A percentile compares a stretch with the other conserved stretches of the same genome.
Conservation (phyloP, 768 basidiomycete genomes). For the Sporobolomyces pararoseus region DNA sequence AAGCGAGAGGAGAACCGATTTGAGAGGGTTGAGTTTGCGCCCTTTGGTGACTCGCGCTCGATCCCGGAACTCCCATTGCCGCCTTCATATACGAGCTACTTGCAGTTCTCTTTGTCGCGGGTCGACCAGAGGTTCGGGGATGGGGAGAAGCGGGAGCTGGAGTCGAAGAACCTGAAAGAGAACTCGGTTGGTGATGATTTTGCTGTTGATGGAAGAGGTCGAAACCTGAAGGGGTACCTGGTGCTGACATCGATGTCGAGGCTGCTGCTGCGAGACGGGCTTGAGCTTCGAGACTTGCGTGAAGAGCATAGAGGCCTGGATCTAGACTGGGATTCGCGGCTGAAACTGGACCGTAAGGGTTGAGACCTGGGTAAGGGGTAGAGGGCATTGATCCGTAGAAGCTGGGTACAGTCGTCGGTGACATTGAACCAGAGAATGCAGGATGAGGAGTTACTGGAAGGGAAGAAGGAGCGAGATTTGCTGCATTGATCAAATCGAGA, state of each 20-base stretch:
- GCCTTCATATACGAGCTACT: conserved; percentile 29
- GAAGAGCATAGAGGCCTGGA: conserved; percentile 26
- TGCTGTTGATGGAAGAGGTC: conserved; percentile 2
- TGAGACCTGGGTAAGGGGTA: not conserved
- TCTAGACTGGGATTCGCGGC: not conserved
- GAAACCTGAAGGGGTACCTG: not conserved
- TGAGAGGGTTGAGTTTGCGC: conserved; percentile 11
- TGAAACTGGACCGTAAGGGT: conserved; percentile 10
- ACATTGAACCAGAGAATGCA: not conserved
- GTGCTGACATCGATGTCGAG: conserved; percentile 2
- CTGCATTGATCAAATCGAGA: conserved; percentile 19
- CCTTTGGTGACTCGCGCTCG: conserved; percentile 6
- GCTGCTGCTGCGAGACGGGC: conserved; percentile 18
- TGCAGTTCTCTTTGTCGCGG: conserved; percentile 5
- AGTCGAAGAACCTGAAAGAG: conserved; percentile 2
- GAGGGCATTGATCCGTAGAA: conserved; percentile 14
- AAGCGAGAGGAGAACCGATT: conserved; percentile 22
- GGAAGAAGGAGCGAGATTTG: conserved; percentile 21
- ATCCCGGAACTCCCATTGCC: conserved; percentile 8
- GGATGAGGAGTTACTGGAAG: conserved; percentile 3
- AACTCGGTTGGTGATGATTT: not conserved
- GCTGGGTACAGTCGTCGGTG: not conserved
- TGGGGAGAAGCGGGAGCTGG: not conserved
- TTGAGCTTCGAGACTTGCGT: conserved; percentile 35
- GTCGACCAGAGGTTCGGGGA: not conserved